Evolutionary conservation across 1,284 basidiomycete genomes (phyloP), one percentile per base, ranked within the genome.

Genomic region (Ganoderma leucocontextum): DNA sequence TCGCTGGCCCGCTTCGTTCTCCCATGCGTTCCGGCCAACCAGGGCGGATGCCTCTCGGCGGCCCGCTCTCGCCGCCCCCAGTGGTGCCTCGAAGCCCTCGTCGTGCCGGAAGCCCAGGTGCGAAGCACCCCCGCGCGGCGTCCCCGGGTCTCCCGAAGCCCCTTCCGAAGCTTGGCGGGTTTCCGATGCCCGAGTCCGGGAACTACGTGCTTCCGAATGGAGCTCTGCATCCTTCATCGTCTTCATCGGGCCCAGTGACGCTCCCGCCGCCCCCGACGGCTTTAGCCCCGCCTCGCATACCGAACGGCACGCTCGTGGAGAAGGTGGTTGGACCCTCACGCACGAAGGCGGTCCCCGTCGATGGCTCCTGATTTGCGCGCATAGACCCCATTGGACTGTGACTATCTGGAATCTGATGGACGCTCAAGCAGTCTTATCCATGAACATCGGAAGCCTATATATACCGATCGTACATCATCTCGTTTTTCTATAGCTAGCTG

Each of bases 331-430:
- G 57, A 39, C 65, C 68, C 15, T 44, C 65, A 4, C 38, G 67
- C 17, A 36, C 75, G 19, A 72, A 73, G 59, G 62, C 66, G 33
- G 73, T 76, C 13, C 70, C 73, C 47, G 73, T 76, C 35, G 75
- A 76, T 49, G 73, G 75, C 4, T 65, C 70, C 7, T 73, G 65
- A 73, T 59, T 38, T 17, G 29, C 52, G 52, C 15, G 17, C 52
- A 9, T 35, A 33, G 29, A 55, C 38, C 47, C 47, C 44, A 10
- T 53, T 17, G 52, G 13, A 33, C 10, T 53, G 52, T 53, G 52
- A 53, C 52, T 17, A 55, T 55, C 52, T 35, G 52, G 52, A 55
- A 55, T 33, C 47, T 13, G 29, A 12, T 39, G 57, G 57, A 59
- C 52, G 25, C 25, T 55, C n/a, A 25, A 15, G 5, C 19, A 35